Percentiles rank a stretch among this genome's conserved stretches.
Evolutionary conservation across 306 rosid species (phyloP).

Genomic region (Benincasa hispida): DNA sequence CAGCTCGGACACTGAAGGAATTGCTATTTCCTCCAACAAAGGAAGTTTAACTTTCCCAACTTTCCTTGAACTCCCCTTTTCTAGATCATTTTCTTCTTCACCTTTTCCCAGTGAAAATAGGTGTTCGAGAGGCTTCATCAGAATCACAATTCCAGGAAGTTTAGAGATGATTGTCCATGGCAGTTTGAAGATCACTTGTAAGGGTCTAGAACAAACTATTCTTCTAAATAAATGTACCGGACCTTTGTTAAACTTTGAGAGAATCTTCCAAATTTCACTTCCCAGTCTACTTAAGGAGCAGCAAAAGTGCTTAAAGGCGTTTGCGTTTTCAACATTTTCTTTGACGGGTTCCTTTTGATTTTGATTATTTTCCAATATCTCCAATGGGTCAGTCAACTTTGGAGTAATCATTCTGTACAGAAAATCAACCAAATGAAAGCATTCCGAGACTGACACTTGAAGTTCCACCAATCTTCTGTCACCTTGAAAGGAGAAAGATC

Average conservation of each 20-base stretch:
- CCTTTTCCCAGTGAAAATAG: slow-evolving; percentile 10
- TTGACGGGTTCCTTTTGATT: slow-evolving; percentile 9
- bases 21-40: slow-evolving; percentile 49
- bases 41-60: slow-evolving; percentile 24
- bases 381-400: slow-evolving; percentile 11
- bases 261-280: slow-evolving; percentile 25
- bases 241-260: slow-evolving; percentile 39
- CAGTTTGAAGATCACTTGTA: slow-evolving; percentile 25
- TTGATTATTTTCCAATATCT: slow-evolving; percentile 14
- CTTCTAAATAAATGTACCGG: slow-evolving; percentile 31
- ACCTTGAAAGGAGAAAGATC: slow-evolving; percentile 58
- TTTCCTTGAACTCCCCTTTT: slow-evolving; percentile 14
- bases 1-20: slow-evolving; percentile 53
- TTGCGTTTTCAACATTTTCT: slow-evolving; percentile 1
- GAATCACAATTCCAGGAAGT: slow-evolving; percentile 31
- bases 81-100: slow-evolving; percentile 21
- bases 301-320: not conserved
- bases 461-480: slow-evolving; percentile 21
- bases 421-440: slow-evolving; percentile 54
- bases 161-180: slow-evolving; percentile 61
- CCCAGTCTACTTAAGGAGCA: slow-evolving; percentile 15
- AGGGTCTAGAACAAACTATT: slow-evolving; percentile 33
- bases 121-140: slow-evolving; percentile 23
- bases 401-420: slow-evolving; percentile 47
- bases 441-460: slow-evolving; percentile 30